Percentiles rank a stretch among this genome's conserved stretches.
Evolutionary conservation across 108 stramenopile genomes (phyloP).

Genomic region (Tribonema minus): DNA sequence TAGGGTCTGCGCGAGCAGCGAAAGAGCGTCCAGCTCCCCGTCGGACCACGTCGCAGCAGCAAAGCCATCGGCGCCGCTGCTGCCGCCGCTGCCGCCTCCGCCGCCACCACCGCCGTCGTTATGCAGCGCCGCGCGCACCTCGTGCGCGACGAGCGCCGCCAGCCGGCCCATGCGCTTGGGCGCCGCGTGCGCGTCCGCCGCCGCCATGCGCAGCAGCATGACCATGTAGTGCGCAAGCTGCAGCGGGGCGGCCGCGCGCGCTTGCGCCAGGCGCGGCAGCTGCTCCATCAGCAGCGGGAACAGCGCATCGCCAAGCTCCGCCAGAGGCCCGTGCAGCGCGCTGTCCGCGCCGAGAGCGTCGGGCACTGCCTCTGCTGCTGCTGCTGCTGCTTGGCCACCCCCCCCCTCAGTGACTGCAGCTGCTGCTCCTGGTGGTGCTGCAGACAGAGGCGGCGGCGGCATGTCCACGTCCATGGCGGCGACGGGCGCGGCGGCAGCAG

Average conservation of each 20-base stretch:
- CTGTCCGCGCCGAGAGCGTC: constrained; percentile 1
- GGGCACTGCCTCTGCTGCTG: not conserved
- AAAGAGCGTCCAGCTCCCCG: not conserved
- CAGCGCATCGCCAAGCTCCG: constrained; percentile 3
- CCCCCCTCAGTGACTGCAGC: no score
- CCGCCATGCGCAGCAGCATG: not conserved
- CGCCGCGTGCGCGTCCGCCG: not conserved
- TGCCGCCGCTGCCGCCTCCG: not conserved
- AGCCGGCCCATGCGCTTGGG: not conserved
- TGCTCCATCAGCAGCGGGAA: constrained; percentile 25
- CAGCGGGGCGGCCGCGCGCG: not conserved
- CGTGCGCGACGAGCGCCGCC: not conserved
- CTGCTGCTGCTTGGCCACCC: not conserved
- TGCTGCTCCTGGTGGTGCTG: no score
- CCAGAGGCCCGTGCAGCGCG: constrained; percentile 7
- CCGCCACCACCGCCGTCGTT: no score
- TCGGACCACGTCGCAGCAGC: not conserved
- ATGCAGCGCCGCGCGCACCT: not conserved
- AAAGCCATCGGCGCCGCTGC: not conserved
- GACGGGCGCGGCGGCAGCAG: no score
- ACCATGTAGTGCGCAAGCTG: not conserved
- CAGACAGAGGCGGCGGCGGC: no score
- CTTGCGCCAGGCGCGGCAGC: not conserved
- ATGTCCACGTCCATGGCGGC: no score
- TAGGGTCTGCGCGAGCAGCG: not conserved